These are phyloP conservation scores for Solanum bulbocastanum DNA, from an alignment of 257 asterid genomes.

Conservation along the genomic window DNA sequence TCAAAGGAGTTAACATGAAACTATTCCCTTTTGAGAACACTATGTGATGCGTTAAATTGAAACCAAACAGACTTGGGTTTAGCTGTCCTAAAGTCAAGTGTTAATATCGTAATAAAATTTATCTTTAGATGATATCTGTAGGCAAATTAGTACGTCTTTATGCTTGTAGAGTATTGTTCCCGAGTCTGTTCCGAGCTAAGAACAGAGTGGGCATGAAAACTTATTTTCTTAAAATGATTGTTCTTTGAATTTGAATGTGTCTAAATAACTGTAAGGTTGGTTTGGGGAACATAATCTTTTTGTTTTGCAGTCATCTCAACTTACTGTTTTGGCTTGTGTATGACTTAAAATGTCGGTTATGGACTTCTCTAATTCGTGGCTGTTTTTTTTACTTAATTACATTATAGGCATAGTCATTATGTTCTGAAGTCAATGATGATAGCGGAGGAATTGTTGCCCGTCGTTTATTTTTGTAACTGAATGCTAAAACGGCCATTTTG, in stretches of 20 bases:
- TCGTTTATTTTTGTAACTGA: neutral
- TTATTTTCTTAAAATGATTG: no score
- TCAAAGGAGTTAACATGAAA: neutral
- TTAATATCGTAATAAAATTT: neutral
- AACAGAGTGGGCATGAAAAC: neutral
- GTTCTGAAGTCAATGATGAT: neutral
- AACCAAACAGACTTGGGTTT: neutral
- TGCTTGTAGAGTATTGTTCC: neutral
- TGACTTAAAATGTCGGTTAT: neutral
- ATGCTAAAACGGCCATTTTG: neutral
- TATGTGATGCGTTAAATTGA: neutral
- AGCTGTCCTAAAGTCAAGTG: neutral
- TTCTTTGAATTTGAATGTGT: neutral
- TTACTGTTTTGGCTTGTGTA: no score
- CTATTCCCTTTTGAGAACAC: neutral
- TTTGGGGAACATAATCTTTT: no score
- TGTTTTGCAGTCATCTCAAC: neutral
- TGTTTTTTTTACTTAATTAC: neutral
- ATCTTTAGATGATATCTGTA: no score
- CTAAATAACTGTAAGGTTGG: neutral
- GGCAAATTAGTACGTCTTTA: neutral
- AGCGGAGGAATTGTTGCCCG: neutral
- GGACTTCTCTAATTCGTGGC: neutral
- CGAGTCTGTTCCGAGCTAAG: neutral
- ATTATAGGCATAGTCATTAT: neutral